Evolutionary conservation across 1,284 basidiomycete genomes (phyloP).

Genomic region (Cryptococcus sp.): DNA sequence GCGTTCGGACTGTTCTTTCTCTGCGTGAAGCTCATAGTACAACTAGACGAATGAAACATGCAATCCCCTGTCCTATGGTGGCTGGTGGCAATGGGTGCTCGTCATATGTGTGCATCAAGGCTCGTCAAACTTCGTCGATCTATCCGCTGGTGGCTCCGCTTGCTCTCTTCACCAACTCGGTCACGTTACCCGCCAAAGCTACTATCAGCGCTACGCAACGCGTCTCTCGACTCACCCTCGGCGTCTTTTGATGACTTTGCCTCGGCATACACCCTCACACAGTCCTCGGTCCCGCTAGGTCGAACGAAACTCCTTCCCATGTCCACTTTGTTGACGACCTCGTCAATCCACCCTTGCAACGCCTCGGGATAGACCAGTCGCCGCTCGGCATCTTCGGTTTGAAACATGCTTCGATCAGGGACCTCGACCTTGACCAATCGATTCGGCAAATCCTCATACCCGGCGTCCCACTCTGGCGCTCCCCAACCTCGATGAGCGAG

Average conservation of each 20-base stretch:
- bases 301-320: constrained; percentile 88
- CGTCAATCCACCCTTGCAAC: constrained; percentile 81
- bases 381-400: constrained; percentile 90
- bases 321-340: constrained; percentile 71
- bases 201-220: neutral
- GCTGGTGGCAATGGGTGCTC: no score
- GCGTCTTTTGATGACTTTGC: constrained; percentile 67
- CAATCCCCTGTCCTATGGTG: no score
- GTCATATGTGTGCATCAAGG: no score
- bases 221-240: constrained; percentile 59
- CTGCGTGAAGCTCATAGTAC: no score
- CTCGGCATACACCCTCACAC: constrained; percentile 96
- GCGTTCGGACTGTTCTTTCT: no score
- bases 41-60: no score
- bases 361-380: constrained; percentile 72
- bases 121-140: no score
- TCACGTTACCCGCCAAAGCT: constrained; percentile 28
- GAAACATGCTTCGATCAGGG: constrained; percentile 73
- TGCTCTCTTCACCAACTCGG: constrained; percentile 29
- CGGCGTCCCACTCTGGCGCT: constrained; percentile 83
- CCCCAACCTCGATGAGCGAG: constrained; percentile 81
- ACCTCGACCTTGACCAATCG: constrained; percentile 94
- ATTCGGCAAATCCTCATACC: constrained; percentile 93
- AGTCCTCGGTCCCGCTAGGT: constrained; percentile 97
- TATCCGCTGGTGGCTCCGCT: constrained; percentile 8